phyloP scores from a whole-genome alignment of 345 rosid genomes.

The Rhodamnia rubescens region DNA sequence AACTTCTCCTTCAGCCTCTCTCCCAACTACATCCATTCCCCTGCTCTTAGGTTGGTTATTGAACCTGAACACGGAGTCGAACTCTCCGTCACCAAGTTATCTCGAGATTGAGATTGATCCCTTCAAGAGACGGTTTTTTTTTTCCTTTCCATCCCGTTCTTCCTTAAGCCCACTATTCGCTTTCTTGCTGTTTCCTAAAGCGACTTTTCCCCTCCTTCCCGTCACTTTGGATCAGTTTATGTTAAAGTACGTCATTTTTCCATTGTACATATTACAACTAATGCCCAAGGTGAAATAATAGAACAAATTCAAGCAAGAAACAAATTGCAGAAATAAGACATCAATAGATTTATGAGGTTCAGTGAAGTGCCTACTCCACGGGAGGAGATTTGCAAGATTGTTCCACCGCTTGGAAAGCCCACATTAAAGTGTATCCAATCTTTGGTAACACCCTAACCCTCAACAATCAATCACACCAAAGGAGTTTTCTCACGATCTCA shows the following conservation, averaged over 20 bases:
- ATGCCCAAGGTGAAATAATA: background rate
- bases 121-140: background rate
- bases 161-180: background rate
- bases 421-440: background rate
- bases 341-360: background rate
- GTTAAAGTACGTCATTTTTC: background rate
- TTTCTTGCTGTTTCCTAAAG: background rate
- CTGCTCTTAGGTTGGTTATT: constrained; percentile 19
- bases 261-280: background rate
- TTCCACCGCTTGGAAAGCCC: background rate
- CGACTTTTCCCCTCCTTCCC: background rate
- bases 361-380: background rate
- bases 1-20: constrained; percentile 30
- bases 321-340: background rate
- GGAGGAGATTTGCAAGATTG: background rate
- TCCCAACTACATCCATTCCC: constrained; percentile 21
- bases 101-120: background rate
- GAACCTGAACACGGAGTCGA: constrained; percentile 31
- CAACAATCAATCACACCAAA: background rate
- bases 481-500: background rate
- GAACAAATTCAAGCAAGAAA: background rate
- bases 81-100: constrained; percentile 20
- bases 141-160: background rate
- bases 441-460: background rate
- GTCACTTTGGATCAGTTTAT: background rate